These are phyloP conservation scores for Hypoxylon fuscum DNA, from an alignment of 495 filamentous ascomycete species.

Conservation along the genomic window DNA sequence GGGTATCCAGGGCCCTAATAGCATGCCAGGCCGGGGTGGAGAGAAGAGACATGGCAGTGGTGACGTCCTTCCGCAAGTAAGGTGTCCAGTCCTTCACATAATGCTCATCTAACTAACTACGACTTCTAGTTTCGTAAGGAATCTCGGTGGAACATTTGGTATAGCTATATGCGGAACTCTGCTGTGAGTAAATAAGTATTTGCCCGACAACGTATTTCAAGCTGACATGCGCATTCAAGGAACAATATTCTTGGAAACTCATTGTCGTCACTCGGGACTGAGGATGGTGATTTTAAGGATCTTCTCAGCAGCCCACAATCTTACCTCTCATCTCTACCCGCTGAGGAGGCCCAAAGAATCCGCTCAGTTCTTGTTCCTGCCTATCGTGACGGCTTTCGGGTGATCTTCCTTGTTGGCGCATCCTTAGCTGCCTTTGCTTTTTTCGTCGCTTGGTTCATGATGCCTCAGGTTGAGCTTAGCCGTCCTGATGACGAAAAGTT, in stretches of 20 bases:
- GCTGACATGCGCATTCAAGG: constrained; percentile 24
- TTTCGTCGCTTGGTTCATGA: constrained; percentile 52
- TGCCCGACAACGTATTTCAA: not conserved
- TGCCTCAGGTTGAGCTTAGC: constrained; percentile 58
- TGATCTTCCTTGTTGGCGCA: constrained; percentile 61
- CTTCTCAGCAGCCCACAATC: constrained; percentile 41
- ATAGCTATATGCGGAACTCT: constrained; percentile 63
- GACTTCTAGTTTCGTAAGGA: constrained; percentile 57
- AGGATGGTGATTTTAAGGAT: constrained; percentile 36
- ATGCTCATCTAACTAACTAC: not conserved
- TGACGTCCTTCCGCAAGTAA: constrained; percentile 64
- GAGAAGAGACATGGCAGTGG: constrained; percentile 63
- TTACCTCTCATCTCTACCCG: constrained; percentile 45
- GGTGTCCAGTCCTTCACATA: constrained; percentile 16
- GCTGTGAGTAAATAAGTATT: constrained; percentile 45
- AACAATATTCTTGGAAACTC: constrained; percentile 56
- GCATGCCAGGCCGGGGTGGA: constrained; percentile 63
- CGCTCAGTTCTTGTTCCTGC: constrained; percentile 54
- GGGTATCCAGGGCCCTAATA: constrained; percentile 50
- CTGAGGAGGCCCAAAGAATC: constrained; percentile 47
- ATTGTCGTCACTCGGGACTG: constrained; percentile 43
- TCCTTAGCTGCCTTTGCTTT: constrained; percentile 57
- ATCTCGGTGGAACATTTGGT: constrained; percentile 62
- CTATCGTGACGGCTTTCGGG: constrained; percentile 58
- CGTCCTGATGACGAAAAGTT: constrained; percentile 57